Percentiles rank a stretch among this genome's conserved stretches.
Conservation (phyloP, 768 basidiomycete species). For the Botryobasidium botryosum region DNA sequence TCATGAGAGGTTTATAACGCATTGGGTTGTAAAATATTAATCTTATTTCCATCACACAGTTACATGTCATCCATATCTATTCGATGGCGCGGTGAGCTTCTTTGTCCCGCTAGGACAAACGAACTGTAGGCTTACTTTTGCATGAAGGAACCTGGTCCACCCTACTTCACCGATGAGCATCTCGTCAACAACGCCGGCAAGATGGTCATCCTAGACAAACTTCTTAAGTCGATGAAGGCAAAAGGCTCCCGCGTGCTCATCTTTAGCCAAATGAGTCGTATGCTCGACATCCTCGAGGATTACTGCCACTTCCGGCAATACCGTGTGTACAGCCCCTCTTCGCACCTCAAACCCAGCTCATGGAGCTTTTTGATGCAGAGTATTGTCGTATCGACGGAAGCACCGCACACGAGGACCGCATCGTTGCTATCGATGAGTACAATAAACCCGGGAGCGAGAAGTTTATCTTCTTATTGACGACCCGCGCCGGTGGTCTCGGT, state of each 20-base stretch:
- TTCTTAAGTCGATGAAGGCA: constrained; percentile 69
- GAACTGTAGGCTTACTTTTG: background rate
- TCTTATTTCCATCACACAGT: constrained; percentile 33
- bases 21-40: background rate
- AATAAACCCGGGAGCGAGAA: constrained; percentile 88
- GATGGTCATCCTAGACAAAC: constrained; percentile 94
- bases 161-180: constrained; percentile 96
- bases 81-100: constrained; percentile 65
- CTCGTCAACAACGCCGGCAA: constrained; percentile 88
- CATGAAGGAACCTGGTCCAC: constrained; percentile 81
- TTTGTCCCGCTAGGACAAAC: background rate
- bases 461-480: constrained; percentile 92
- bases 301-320: constrained; percentile 85
- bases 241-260: constrained; percentile 94
- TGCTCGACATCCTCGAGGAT: constrained; percentile 93
- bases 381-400: constrained; percentile 95
- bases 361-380: constrained; percentile 29
- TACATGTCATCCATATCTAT: constrained; percentile 81
- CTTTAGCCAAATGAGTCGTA: constrained; percentile 99
- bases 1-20: too few relatives aligned
- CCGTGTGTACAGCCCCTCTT: constrained; percentile 33
- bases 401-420: constrained; percentile 94
- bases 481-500: constrained; percentile 90
- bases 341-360: background rate
- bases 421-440: constrained; percentile 91